Evolutionary conservation across 1,284 basidiomycete species (phyloP), one percentile per base, ranked within the genome.

Genomic region (Trichosporon inkin): DNA sequence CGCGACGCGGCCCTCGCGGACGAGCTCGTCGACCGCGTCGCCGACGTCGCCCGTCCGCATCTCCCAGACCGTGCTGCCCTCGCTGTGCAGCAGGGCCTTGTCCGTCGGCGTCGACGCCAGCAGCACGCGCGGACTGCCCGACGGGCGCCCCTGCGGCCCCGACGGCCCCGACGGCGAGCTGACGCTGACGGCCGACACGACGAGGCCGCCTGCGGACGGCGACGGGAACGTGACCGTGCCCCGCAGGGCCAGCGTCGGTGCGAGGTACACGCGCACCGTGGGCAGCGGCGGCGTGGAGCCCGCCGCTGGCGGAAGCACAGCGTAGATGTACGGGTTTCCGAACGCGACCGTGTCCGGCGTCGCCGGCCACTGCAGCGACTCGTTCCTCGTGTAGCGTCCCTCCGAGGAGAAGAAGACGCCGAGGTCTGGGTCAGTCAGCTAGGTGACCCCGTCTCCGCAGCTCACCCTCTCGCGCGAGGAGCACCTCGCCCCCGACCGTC

Each of bases 291-390:
- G 51, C 1, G 67, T 53, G 10, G 58, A 44, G 1, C 67, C 56
- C 6, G 67, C 56, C 28, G 65, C 60, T 5, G 77, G 69, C 0
- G 91, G 88, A 6, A 94, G 80, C 11, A 89, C 80, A 0, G 90
- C 86, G 70, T 95, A 84, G 38, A 96, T 82, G 72, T 92, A 95
- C 0, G 93, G 93, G 67, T 87, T 88, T 36, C 89, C 80, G 62
- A 86, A 89, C 0, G 86, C 91, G 53, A 89, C 81, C 63, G 92
- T 90, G 68, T 94, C 91, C 35, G 91, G 92, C 39, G 87, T 82
- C 16, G 83, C 83, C 2, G 87, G 84, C 90, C 90, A 96, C 63
- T 86, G 85, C 6, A 95, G 81, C 1, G 83, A 83, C 22, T 81
- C 71, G 6, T 80, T 68, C 32, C 88, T 80, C 0, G 87, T 84